Evolutionary conservation across 352 stramenopile species (phyloP).

Genomic region (Poterioochromonas sp.): DNA sequence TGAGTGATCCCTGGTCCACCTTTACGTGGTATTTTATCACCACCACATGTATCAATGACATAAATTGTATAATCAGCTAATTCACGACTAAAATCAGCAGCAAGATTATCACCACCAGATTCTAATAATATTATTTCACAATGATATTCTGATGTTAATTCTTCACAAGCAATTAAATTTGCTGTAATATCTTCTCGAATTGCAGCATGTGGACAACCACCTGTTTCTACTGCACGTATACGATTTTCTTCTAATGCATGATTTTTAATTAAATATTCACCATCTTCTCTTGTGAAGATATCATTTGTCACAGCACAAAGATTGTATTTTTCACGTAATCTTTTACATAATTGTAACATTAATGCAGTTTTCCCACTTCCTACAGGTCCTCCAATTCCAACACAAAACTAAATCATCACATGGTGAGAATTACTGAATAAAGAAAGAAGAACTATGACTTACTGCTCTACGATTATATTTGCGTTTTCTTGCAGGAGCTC

Average conservation of each 20-base stretch:
- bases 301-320: conserved; percentile 91
- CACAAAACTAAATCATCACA: conserved; percentile 33
- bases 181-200: conserved; percentile 93
- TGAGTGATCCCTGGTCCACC: conserved; percentile 93
- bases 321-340: conserved; percentile 63
- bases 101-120: conserved; percentile 88
- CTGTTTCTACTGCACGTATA: conserved; percentile 92
- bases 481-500: neutral
- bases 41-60: conserved; percentile 94
- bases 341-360: conserved; percentile 25
- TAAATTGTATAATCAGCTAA: conserved; percentile 97
- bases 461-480: neutral
- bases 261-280: conserved; percentile 90
- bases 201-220: conserved; percentile 89
- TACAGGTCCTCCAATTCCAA: conserved; percentile 91
- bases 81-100: conserved; percentile 91
- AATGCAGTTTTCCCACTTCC: conserved; percentile 53
- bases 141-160: conserved; percentile 75
- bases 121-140: conserved; percentile 74
- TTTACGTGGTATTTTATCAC: conserved; percentile 95
- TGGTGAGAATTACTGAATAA: too few relatives aligned
- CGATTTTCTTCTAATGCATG: conserved; percentile 71
- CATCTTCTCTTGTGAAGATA: conserved; percentile 97
- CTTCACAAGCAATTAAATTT: conserved; percentile 89
- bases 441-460: neutral